Percentiles rank a stretch among this genome's conserved stretches.
Evolutionary conservation across 768 basidiomycete genomes (phyloP).

Genomic region (Auriscalpium vulgare): DNA sequence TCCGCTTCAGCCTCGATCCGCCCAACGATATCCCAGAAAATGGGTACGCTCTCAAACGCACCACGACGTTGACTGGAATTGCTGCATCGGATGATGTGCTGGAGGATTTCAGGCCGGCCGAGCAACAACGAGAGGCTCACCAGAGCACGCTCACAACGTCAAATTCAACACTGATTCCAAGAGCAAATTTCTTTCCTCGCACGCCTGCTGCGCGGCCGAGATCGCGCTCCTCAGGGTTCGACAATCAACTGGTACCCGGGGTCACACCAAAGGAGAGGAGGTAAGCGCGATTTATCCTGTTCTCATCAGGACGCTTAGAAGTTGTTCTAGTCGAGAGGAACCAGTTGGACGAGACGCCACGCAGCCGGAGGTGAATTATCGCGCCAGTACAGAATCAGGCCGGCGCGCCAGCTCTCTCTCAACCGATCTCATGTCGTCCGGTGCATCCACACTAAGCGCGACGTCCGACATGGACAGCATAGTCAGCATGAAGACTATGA

Average conservation of each 20-base stretch:
- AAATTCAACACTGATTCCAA: constrained; percentile 27
- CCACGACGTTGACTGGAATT: not conserved
- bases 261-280: constrained; percentile 8
- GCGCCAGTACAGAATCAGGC: too few relatives aligned
- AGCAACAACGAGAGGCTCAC: not conserved
- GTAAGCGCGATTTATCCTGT: constrained; percentile 9
- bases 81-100: not conserved
- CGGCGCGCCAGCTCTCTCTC: too few relatives aligned
- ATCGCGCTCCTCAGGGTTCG: constrained; percentile 69
- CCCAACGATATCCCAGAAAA: constrained; percentile 25
- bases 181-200: constrained; percentile 60
- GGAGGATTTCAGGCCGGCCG: not conserved
- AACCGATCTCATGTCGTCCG: too few relatives aligned
- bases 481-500: too few relatives aligned
- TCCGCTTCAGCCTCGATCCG: constrained; percentile 52
- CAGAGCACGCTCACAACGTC: not conserved
- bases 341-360: not conserved
- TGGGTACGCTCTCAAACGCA: constrained; percentile 3
- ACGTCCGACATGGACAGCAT: too few relatives aligned
- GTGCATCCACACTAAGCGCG: too few relatives aligned
- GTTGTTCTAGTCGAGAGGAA: not conserved
- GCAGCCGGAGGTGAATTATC: too few relatives aligned
- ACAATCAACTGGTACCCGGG: constrained; percentile 25
- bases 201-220: constrained; percentile 40
- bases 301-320: not conserved